Percentiles rank a stretch among this genome's conserved stretches.
phyloP scores from a whole-genome alignment of 345 rosid species.

The Turnera subulata region DNA sequence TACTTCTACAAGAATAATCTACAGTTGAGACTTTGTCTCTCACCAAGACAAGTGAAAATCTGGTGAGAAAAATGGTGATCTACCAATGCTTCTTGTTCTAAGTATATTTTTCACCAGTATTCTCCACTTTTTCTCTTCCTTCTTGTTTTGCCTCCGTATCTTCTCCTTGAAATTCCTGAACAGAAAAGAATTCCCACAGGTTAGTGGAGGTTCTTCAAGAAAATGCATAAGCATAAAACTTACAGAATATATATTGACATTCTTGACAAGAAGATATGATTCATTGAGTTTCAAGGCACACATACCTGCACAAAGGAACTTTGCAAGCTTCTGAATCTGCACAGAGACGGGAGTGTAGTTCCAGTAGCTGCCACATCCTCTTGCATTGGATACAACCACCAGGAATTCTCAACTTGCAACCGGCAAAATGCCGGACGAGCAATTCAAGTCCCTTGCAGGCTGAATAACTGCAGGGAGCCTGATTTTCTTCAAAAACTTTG shows the following conservation, averaged over 20 bases:
- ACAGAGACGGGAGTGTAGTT: constrained; percentile 80
- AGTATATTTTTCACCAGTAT: constrained; percentile 61
- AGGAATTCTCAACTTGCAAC: constrained; percentile 68
- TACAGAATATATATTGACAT: too few species aligned
- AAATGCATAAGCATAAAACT: not conserved
- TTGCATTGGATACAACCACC: constrained; percentile 87
- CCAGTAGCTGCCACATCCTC: constrained; percentile 93
- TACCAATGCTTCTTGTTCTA: constrained; percentile 50
- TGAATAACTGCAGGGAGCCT: constrained; percentile 51
- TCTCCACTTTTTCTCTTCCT: constrained; percentile 69
- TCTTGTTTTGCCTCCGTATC: constrained; percentile 61
- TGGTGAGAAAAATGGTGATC: constrained; percentile 44
- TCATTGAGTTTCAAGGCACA: not conserved
- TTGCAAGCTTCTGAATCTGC: constrained; percentile 51
- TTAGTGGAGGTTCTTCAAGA: not conserved
- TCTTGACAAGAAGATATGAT: too few species aligned
- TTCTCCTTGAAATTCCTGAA: constrained; percentile 67
- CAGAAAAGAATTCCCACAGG: not conserved
- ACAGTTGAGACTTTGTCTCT: constrained; percentile 4
- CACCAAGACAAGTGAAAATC: constrained; percentile 10
- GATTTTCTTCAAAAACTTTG: constrained; percentile 49
- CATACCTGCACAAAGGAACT: constrained; percentile 86
- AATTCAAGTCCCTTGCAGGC: constrained; percentile 82
- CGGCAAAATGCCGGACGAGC: constrained; percentile 72
- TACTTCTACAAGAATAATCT: constrained; percentile 1